Percentiles rank a stretch among this genome's conserved stretches.
phyloP scores from a whole-genome alignment of 768 basidiomycete genomes.

The Rickenella mellea region DNA sequence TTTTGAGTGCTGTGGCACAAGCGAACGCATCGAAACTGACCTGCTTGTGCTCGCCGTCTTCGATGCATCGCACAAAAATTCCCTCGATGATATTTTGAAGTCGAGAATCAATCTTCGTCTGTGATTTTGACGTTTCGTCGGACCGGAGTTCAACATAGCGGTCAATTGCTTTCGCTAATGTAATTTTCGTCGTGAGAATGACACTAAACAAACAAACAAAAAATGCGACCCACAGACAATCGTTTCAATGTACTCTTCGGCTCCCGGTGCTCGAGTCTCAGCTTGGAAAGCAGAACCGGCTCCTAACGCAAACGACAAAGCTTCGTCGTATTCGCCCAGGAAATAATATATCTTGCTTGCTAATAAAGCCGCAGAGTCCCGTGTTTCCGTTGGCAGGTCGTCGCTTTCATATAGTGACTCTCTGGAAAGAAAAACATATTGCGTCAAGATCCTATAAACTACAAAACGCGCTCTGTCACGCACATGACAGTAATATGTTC shows the following conservation, averaged over 20 bases:
- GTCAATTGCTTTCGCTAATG: constrained; percentile 89
- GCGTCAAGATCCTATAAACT: not conserved
- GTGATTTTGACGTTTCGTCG: constrained; percentile 37
- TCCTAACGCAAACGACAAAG: constrained; percentile 88
- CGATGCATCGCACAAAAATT: constrained; percentile 78
- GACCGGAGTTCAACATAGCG: constrained; percentile 70
- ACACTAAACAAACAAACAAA: constrained; percentile 1
- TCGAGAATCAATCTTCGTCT: constrained; percentile 65
- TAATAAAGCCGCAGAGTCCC: constrained; percentile 79
- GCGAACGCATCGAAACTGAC: constrained; percentile 27
- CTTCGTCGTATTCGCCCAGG: constrained; percentile 91
- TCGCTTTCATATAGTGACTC: constrained; percentile 85
- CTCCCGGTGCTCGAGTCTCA: constrained; percentile 50
- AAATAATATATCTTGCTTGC: constrained; percentile 99
- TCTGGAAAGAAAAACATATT: constrained; percentile 32
- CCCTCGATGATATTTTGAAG: constrained; percentile 80
- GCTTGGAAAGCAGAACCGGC: constrained; percentile 81
- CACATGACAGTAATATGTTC: constrained; percentile 88
- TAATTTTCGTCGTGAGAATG: not conserved
- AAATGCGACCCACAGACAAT: constrained; percentile 66
- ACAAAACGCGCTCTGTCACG: constrained; percentile 22
- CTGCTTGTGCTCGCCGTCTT: constrained; percentile 87
- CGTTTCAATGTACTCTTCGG: constrained; percentile 89
- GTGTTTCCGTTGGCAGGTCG: constrained; percentile 61
- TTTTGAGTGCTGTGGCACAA: not conserved